Base-by-base conservation (phyloP, 108 stramenopile genomes). In the Pseudonitzschia delicatissima region DNA sequence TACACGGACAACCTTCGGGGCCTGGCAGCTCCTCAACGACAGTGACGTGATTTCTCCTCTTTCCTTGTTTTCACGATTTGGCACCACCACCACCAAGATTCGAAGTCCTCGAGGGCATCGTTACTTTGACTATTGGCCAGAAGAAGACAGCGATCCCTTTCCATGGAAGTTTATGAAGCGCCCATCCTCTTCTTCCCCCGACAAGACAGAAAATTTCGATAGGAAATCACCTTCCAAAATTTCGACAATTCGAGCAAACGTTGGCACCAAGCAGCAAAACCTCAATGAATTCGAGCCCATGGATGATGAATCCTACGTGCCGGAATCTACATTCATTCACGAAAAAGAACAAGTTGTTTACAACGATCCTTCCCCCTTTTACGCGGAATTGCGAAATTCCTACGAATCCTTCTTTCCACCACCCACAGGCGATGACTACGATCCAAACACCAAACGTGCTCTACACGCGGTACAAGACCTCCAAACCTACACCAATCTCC, bases 351-450 rank as follows among this genome's bases (percentile, higher is more conserved):
- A 51, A 9, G 50, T 49, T 33, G 45, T 62, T 20, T 64, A 87
- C 47, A 85, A 85, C 11, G 77, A 82, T 57, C 82, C 78, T 53
- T 71, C 71, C 2, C 34, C 61, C 9, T 77, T 71, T 62, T 90
- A 90, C 68, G 76, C 73, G 12, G 42, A 71, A 13, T 69, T 90
- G 42, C 84, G 86, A 4, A 33, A 72, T 45, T 68, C 78, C 27
- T 70, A 70, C 49, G 69, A 62, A 12, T 50, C 60, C 32, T 27
- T 61, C 20, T 61, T 40, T 28, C 37, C 60, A 20, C 20, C 61
- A 2, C 53, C 53, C 53, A 27, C 29, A 26, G 4, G 29, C 53
- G 13, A n/a, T n/a, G 11, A 1, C 20, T 23, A 48, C 20, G 47
- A 48, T 53, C 5, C 66, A 11, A 51, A 55, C 37, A 35, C 48